Conservation (phyloP, 805 yeast genomes). For the Hanseniaspora jakobsenii region DNA sequence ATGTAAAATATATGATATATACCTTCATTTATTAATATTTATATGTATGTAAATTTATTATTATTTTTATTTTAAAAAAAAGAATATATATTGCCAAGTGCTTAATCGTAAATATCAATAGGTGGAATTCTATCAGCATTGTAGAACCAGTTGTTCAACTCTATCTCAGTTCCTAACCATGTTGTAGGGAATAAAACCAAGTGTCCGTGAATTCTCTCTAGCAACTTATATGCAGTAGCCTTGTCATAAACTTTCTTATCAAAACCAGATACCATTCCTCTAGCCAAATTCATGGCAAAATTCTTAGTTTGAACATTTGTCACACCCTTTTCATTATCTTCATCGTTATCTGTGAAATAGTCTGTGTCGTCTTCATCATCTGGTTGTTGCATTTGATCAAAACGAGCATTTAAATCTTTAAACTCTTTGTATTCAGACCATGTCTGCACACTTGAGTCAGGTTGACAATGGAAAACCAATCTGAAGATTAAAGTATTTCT, state of each 20-base stretch:
- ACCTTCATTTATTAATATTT: background rate
- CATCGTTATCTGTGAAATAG: background rate
- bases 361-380: conserved; percentile 22
- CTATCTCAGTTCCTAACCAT: conserved; percentile 80
- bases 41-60: background rate
- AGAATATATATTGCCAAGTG: background rate
- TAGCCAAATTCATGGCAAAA: conserved; percentile 25
- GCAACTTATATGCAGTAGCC: conserved; percentile 60
- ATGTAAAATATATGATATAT: no score
- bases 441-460: conserved; percentile 77
- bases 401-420: conserved; percentile 48
- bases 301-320: conserved; percentile 16
- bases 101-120: conserved; percentile 73
- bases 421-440: conserved; percentile 83
- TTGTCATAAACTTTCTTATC: conserved; percentile 50
- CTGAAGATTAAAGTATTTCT: conserved; percentile 74
- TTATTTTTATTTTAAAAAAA: background rate
- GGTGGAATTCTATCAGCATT: conserved; percentile 91
- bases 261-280: conserved; percentile 25
- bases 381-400: conserved; percentile 30
- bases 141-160: conserved; percentile 89
- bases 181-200: conserved; percentile 84
- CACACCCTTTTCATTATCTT: background rate
- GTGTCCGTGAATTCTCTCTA: conserved; percentile 70
- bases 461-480: conserved; percentile 83